Conservation (phyloP, 2,329 filamentous ascomycete genomes). For the Diaporthe sp. region DNA sequence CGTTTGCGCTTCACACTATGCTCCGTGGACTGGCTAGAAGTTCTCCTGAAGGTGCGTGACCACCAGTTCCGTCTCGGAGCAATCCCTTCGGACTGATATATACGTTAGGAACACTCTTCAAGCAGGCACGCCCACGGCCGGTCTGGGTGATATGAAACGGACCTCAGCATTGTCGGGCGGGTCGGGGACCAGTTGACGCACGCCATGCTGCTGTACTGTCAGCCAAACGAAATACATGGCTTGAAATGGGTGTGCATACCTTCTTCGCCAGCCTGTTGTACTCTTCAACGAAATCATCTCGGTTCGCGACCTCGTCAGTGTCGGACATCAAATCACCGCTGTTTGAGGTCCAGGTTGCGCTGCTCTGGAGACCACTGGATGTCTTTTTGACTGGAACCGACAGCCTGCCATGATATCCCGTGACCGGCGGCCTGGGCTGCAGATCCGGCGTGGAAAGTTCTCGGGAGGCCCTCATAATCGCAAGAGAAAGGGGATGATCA, state of each 20-base stretch:
- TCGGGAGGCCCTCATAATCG: constrained; percentile 26
- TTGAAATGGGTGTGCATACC: constrained; percentile 48
- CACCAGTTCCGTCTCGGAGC: constrained; percentile 39
- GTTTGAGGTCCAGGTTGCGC: constrained; percentile 68
- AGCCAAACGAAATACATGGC: not conserved
- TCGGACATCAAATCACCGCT: constrained; percentile 62
- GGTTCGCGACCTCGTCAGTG: constrained; percentile 59
- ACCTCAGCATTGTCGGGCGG: constrained; percentile 49
- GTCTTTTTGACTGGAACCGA: constrained; percentile 31
- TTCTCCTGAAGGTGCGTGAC: constrained; percentile 41
- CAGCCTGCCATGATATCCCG: constrained; percentile 27
- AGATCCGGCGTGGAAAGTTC: constrained; percentile 32
- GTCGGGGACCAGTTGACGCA: constrained; percentile 53
- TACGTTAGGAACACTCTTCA: not conserved
- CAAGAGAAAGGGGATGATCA: not conserved
- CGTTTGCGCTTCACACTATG: constrained; percentile 54
- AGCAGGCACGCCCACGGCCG: not conserved
- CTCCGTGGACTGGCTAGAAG: constrained; percentile 42
- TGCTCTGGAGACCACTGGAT: constrained; percentile 46
- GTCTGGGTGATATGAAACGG: constrained; percentile 36
- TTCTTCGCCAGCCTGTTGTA: constrained; percentile 71
- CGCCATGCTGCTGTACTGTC: constrained; percentile 58
- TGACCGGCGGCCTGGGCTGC: constrained; percentile 32
- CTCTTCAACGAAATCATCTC: constrained; percentile 61
- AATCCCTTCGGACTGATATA: not conserved